These are phyloP conservation scores for Brettanomyces naardenensis DNA, from an alignment of 805 yeast genomes.

Conservation along the genomic window DNA sequence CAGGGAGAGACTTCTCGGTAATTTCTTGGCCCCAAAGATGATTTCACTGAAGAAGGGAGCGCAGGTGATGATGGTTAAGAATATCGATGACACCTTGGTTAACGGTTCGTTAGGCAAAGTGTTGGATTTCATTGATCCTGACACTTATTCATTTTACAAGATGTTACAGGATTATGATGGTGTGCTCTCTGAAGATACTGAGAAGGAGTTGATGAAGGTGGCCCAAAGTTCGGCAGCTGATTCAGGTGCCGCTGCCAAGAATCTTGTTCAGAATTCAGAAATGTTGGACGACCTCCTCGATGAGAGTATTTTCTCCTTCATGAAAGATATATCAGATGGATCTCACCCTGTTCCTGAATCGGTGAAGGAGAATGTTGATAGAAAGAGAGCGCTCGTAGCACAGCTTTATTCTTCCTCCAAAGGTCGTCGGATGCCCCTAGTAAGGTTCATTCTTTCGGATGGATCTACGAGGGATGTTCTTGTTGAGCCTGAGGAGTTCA, in stretches of 20 bases:
- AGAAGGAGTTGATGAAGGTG: conserved; percentile 9
- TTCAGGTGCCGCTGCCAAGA: conserved; percentile 1
- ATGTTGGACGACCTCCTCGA: conserved; percentile 25
- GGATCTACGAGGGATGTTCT: conserved; percentile 68
- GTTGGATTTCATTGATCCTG: conserved; percentile 35
- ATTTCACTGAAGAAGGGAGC: conserved; percentile 60
- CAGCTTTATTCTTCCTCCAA: conserved; percentile 36
- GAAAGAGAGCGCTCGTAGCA: conserved; percentile 40
- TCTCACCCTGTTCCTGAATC: conserved; percentile 15
- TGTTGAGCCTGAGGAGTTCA: conserved; percentile 79
- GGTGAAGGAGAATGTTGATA: conserved; percentile 24
- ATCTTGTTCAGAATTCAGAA: conserved; percentile 13
- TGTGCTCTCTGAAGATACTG: conserved; percentile 1
- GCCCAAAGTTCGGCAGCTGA: conserved; percentile 12
- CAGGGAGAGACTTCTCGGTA: conserved; percentile 38
- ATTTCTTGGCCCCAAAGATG: conserved; percentile 54
- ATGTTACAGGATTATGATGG: conserved; percentile 10
- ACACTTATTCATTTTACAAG: conserved; percentile 36
- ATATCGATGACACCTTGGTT: conserved; percentile 62
- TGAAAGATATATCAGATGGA: conserved; percentile 18
- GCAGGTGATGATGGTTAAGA: conserved; percentile 78
- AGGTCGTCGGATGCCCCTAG: conserved; percentile 59
- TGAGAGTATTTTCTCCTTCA: conserved; percentile 43
- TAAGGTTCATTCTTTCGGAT: conserved; percentile 65
- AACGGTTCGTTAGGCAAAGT: conserved; percentile 75